Base-by-base conservation (phyloP, 2,329 filamentous ascomycete species). In the Aureobasidium melanogenum region DNA sequence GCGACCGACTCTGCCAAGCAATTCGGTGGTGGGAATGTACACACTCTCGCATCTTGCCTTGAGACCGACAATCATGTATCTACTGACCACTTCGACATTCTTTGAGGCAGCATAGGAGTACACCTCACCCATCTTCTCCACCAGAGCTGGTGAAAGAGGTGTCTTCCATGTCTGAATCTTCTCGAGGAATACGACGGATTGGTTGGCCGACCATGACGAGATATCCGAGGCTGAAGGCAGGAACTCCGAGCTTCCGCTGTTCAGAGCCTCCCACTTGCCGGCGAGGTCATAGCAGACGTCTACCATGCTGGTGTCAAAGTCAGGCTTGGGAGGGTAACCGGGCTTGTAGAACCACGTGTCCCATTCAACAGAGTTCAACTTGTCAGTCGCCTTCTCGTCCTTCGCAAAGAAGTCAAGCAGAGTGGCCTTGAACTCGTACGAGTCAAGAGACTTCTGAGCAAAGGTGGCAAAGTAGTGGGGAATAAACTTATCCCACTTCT, bases 401-500 rank as follows among this genome's bases (percentile, higher is more conserved):
- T 76, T 76, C 63, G 82, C 78, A 74, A 97, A 97, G 80, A 96
- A 97, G 65, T 88, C 83, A 38, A 96, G 73, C 57, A 97, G 86
- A 0, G 90, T 95, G 54, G 87, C 80, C 73, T 93, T 96, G 82
- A 99, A 99, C 70, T 97, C 90, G 68, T 89, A 96, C 1, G 90
- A 95, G 75, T 97, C 91, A 8, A 99, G 82, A 2, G 91, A 96
- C 74, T 91, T 93, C 70, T 84, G 84, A 62, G 88, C 86, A 83
- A 88, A 97, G 41, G 83, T 89, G 32, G 82, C 85, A 73, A 97
- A 97, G 78, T 97, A 97, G 74, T 96, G 86, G 17, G 92, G 91
- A 70, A 97, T 97, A 75, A 97, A 99, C 68, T 86, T 88, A 79
- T 97, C 90, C 77, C 94, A 99, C 72, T 88, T 88, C n/a, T 87